Conservation (phyloP, 2,329 filamentous ascomycete species). For the Metarhizium album region DNA sequence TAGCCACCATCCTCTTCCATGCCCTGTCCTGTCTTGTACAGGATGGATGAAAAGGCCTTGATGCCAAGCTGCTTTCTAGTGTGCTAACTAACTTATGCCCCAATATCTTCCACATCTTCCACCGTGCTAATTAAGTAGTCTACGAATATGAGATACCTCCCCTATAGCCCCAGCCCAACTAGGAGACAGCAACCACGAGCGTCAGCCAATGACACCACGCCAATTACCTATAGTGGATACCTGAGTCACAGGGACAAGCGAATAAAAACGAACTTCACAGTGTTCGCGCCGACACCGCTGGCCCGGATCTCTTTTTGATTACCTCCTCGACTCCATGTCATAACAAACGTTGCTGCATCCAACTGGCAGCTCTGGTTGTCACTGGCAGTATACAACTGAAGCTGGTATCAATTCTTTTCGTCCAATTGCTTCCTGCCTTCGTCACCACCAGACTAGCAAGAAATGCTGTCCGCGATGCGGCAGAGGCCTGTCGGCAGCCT, state of each 20-base stretch:
- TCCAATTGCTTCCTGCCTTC: neutral
- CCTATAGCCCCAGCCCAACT: no score
- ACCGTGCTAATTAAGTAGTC: no score
- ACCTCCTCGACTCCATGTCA: neutral
- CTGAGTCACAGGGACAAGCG: slow-evolving; percentile 21
- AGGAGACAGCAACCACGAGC: neutral
- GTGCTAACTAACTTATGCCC: no score
- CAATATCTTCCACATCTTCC: no score
- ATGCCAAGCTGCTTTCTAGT: no score
- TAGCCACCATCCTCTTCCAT: no score
- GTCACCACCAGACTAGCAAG: neutral
- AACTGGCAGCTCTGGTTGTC: neutral
- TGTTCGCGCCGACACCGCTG: slow-evolving; percentile 19
- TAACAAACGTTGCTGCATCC: neutral
- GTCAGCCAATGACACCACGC: slow-evolving; percentile 6
- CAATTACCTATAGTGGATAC: slow-evolving; percentile 9
- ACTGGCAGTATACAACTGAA: neutral
- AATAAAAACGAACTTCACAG: slow-evolving; percentile 15
- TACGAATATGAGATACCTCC: no score
- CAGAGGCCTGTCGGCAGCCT: slow-evolving; percentile 8
- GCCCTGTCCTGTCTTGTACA: no score
- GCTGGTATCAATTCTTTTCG: neutral
- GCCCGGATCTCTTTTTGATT: slow-evolving; percentile 10
- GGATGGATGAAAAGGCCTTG: no score
- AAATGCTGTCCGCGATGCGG: slow-evolving; percentile 13